Base-by-base conservation (phyloP, 75 land plant species). In the Azolla pinnata region DNA sequence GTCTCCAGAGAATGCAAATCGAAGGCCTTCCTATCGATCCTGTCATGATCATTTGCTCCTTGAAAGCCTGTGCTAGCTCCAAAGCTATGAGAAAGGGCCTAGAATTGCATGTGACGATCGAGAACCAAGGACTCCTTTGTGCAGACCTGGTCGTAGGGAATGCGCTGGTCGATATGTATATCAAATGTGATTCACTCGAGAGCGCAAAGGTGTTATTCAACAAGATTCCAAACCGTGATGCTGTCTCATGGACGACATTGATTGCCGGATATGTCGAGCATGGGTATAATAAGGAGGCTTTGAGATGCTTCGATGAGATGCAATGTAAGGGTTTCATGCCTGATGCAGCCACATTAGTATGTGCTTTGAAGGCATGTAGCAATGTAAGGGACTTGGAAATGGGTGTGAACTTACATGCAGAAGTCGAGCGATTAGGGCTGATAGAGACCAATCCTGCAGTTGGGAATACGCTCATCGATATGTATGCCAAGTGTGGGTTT, bases 391-490 rank as follows among this genome's bases (percentile, higher is more conserved):
- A 51, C 56, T 50, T 35, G 61, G 46, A 59, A 19, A 31, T 12
- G 14, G 61, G 46, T 54, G 57, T 28, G 20, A 31, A 3, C 32
- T 2, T 31, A n/a, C n/a, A 2, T 54, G 57, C 57, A 54, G 29
- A 29, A 54, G 57, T 71, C 54, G 33, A 79, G 38, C 33, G 49
- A 47, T 34, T 24, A 58, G 83, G 80, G 21, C 61, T 76, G 2
- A 17, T 59, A 56, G 62, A 54, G 17, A 23, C 1, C 33, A 54
- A 67, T 57, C 20, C 52, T 14, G 29, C 64, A 30, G 73, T 85
- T 25, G 66, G 73, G 30, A 89, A 76, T 65, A 88, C 81, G 2
- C 68, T 90, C 32, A 72, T 90, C 47, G 79, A 72, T 61, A 73
- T 76, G 61, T 90, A 87, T 58, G 40, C 75, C 1, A 89, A 83